phyloP scores from a whole-genome alignment of 352 stramenopile genomes.

The Peronospora farinosa region DNA sequence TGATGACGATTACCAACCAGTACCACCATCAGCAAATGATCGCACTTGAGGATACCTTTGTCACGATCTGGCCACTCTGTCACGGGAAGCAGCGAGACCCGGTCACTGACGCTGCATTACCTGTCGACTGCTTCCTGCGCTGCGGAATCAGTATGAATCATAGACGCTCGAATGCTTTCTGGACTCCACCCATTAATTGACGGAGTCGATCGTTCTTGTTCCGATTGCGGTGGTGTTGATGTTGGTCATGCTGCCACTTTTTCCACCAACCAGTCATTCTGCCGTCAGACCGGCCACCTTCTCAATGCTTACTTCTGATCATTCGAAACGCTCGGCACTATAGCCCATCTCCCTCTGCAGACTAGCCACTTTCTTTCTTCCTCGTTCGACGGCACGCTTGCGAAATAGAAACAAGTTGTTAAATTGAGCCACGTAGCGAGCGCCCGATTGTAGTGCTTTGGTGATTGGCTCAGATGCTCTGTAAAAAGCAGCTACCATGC shows the following conservation, averaged over 20 bases:
- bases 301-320: slow-evolving; percentile 2
- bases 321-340: slow-evolving; percentile 20
- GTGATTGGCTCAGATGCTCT: slow-evolving; percentile 9
- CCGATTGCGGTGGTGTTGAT: background rate
- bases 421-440: background rate
- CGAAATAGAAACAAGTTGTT: background rate
- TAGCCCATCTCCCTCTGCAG: slow-evolving; percentile 6
- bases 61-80: slow-evolving; percentile 1
- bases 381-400: background rate
- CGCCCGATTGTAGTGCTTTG: background rate
- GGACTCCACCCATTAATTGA: background rate
- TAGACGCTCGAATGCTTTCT: background rate
- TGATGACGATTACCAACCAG: background rate
- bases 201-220: background rate
- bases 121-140: background rate
- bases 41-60: background rate
- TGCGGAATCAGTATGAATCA: slow-evolving; percentile 1
- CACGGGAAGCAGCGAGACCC: slow-evolving; percentile 6
- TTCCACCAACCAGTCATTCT: background rate
- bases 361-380: slow-evolving; percentile 1
- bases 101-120: slow-evolving; percentile 4
- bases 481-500: slow-evolving; percentile 11
- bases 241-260: slow-evolving; percentile 6
- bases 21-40: background rate
- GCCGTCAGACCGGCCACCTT: background rate